Conservation (phyloP, 768 basidiomycete species). For the Collybia sp. region DNA sequence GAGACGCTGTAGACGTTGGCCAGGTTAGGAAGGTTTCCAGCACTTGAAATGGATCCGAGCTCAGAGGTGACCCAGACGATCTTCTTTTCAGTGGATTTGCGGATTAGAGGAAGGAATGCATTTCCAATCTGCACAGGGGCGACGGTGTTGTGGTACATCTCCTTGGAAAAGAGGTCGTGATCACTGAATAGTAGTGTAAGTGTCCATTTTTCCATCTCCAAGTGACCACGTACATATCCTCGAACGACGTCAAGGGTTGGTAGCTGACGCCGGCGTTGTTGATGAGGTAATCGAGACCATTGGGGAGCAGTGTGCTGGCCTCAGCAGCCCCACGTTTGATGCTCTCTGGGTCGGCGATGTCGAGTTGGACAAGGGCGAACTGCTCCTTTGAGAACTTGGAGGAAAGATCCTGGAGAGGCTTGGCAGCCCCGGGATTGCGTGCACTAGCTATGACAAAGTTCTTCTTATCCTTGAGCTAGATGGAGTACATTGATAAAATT, state of each 20-base stretch:
- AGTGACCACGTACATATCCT: slow-evolving; percentile 12
- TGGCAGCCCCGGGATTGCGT: neutral
- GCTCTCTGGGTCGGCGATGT: slow-evolving; percentile 10
- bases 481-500: no score
- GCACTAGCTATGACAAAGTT: no score
- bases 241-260: slow-evolving; percentile 8
- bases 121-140: slow-evolving; percentile 1
- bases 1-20: slow-evolving; percentile 11
- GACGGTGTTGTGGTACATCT: slow-evolving; percentile 14
- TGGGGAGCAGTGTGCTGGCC: slow-evolving; percentile 9
- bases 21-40: neutral
- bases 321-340: slow-evolving; percentile 10
- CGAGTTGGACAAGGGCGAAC: slow-evolving; percentile 10
- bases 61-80: slow-evolving; percentile 16
- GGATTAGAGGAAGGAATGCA: slow-evolving; percentile 14
- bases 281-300: slow-evolving; percentile 10
- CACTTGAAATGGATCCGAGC: slow-evolving; percentile 13
- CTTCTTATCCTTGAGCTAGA: no score
- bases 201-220: neutral
- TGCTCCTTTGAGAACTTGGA: slow-evolving; percentile 8
- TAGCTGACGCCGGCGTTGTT: no score
- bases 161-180: slow-evolving; percentile 11
- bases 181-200: slow-evolving; percentile 7
- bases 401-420: slow-evolving; percentile 5
- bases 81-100: slow-evolving; percentile 15